Evolutionary conservation across 2,329 filamentous ascomycete genomes (phyloP).

Genomic region (Amesomyces nigricolor): DNA sequence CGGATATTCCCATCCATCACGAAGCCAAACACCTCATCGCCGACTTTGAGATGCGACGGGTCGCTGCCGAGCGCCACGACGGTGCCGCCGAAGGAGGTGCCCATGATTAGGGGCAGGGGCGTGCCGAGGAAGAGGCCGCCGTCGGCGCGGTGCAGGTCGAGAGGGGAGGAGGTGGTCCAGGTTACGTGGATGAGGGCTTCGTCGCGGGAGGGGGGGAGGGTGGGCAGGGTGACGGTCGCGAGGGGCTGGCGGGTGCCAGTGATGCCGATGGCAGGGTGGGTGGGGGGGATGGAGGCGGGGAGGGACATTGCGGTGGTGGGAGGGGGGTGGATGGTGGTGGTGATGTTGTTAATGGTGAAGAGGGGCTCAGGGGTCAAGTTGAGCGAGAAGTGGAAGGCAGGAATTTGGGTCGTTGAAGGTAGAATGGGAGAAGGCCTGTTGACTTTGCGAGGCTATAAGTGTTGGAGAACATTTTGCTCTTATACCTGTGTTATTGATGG

Average conservation of each 20-base stretch:
- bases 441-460: too few species aligned
- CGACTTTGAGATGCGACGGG: slow-evolving; percentile 35
- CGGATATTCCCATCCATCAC: slow-evolving; percentile 38
- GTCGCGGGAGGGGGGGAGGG: slow-evolving; percentile 33
- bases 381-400: neutral
- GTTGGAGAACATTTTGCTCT: too few species aligned
- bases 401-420: too few species aligned
- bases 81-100: slow-evolving; percentile 46
- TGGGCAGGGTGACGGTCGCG: slow-evolving; percentile 25
- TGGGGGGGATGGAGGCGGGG: slow-evolving; percentile 23
- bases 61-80: slow-evolving; percentile 44
- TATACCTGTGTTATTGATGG: neutral
- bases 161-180: slow-evolving; percentile 56
- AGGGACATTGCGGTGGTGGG: slow-evolving; percentile 4
- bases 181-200: slow-evolving; percentile 50
- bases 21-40: slow-evolving; percentile 54
- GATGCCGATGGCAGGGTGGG: slow-evolving; percentile 28
- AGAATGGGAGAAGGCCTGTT: too few species aligned
- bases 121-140: slow-evolving; percentile 48
- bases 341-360: neutral
- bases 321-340: neutral
- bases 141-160: slow-evolving; percentile 58
- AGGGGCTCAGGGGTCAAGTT: neutral
- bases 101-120: slow-evolving; percentile 36
- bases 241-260: slow-evolving; percentile 24